Conservation (phyloP, 1,139 yeast species). For the Geotrichum macrosporum region DNA sequence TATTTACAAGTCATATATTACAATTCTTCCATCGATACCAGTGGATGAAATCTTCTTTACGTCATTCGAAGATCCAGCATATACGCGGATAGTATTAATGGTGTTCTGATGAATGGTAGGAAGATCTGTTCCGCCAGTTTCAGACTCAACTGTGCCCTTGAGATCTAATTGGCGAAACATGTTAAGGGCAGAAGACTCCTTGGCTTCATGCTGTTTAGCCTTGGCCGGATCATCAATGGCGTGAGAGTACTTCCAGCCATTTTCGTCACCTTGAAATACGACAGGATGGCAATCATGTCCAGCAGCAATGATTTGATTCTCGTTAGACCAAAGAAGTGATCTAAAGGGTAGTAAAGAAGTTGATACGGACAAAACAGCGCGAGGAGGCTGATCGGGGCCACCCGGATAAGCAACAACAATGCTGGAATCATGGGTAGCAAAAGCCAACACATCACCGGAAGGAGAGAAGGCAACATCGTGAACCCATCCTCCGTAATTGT, state of each 20-base stretch:
- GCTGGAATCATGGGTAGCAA: slow-evolving; percentile 73
- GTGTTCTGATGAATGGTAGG: slow-evolving; percentile 89
- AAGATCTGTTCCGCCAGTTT: slow-evolving; percentile 50
- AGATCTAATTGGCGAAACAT: slow-evolving; percentile 95
- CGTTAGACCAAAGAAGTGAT: slow-evolving; percentile 63
- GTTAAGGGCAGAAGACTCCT: slow-evolving; percentile 79
- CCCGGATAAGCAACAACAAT: slow-evolving; percentile 71
- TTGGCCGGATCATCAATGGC: slow-evolving; percentile 59
- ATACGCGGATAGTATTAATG: slow-evolving; percentile 61
- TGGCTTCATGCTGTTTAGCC: slow-evolving; percentile 49
- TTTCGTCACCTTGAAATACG: slow-evolving; percentile 65
- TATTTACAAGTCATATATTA: slow-evolving; percentile 42
- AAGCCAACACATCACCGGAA: slow-evolving; percentile 70
- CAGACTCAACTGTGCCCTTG: slow-evolving; percentile 67
- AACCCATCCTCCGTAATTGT: slow-evolving; percentile 82
- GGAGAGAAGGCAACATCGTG: slow-evolving; percentile 89
- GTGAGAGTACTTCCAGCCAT: slow-evolving; percentile 63
- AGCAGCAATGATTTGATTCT: slow-evolving; percentile 69
- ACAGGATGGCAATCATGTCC: slow-evolving; percentile 94
- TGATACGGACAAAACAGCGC: slow-evolving; percentile 46
- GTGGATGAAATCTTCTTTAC: slow-evolving; percentile 60
- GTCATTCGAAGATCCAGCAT: slow-evolving; percentile 40
- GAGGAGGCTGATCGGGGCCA: slow-evolving; percentile 60
- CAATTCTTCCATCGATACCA: slow-evolving; percentile 89
- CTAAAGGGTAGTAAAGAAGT: slow-evolving; percentile 83